A percentile compares a stretch with the other conserved stretches of the same genome.
phyloP scores from a whole-genome alignment of 345 rosid genomes.

The Lepidium africanum region DNA sequence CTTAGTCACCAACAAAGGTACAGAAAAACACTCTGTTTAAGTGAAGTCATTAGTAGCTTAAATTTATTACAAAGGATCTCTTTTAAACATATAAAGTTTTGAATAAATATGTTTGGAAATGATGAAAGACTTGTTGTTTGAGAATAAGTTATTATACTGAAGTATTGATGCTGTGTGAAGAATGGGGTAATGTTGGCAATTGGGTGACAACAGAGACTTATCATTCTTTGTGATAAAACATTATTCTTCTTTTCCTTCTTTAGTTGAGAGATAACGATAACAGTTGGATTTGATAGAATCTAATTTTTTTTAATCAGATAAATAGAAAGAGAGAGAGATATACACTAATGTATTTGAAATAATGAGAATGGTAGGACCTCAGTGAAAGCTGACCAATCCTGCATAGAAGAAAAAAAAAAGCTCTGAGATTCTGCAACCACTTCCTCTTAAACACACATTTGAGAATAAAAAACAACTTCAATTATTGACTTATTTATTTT shows the following conservation, averaged over 20 bases:
- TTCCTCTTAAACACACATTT: conserved; percentile 37
- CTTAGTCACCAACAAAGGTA: conserved; percentile 25
- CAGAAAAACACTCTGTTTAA: neutral
- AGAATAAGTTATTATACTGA: conserved; percentile 14
- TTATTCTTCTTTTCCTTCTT: conserved; percentile 11
- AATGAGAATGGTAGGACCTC: conserved; percentile 28
- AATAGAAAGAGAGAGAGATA: neutral
- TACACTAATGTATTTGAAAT: conserved; percentile 11
- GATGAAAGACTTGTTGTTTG: neutral
- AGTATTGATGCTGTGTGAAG: conserved; percentile 21
- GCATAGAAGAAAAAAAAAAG: conserved; percentile 9
- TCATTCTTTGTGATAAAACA: conserved; percentile 17
- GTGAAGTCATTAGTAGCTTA: neutral
- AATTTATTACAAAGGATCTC: neutral
- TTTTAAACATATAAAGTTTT: neutral
- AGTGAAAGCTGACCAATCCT: conserved; percentile 32
- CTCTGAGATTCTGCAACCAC: conserved; percentile 26
- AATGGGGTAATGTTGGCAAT: conserved; percentile 33
- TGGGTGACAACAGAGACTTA: conserved; percentile 30
- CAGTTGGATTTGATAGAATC: conserved; percentile 31
- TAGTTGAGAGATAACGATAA: conserved; percentile 22
- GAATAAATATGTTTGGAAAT: neutral
- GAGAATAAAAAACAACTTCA: neutral
- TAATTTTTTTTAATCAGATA: conserved; percentile 9
- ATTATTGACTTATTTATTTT: neutral